These are phyloP conservation scores for Antarctomyces pellizariae DNA, from an alignment of 495 filamentous ascomycete species.

Conservation along the genomic window DNA sequence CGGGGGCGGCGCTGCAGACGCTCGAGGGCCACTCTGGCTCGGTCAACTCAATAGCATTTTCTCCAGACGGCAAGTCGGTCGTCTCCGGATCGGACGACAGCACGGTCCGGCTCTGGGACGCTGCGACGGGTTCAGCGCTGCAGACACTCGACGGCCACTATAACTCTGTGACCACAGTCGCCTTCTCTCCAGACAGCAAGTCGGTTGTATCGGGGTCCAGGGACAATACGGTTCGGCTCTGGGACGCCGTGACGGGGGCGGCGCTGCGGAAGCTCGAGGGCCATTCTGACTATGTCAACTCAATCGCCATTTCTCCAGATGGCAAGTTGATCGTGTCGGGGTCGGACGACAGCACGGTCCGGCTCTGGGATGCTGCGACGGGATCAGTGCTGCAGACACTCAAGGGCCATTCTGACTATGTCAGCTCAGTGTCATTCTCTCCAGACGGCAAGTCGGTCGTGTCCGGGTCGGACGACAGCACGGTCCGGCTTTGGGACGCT, in stretches of 20 bases:
- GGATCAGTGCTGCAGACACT: slow-evolving; percentile 1
- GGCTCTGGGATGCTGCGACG: slow-evolving; percentile 6
- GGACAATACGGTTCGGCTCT: background rate
- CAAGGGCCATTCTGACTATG: background rate
- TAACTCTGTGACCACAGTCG: background rate
- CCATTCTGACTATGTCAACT: background rate
- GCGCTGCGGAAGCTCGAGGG: slow-evolving; percentile 2
- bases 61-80: slow-evolving; percentile 13
- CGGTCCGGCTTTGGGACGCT: slow-evolving; percentile 1
- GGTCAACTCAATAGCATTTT: slow-evolving; percentile 15
- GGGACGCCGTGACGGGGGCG: background rate
- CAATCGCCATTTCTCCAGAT: background rate
- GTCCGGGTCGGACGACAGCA: slow-evolving; percentile 1
- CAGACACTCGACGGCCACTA: slow-evolving; percentile 17
- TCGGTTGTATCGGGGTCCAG: slow-evolving; percentile 7
- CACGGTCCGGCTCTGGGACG: slow-evolving; percentile 10
- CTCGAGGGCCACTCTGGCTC: slow-evolving; percentile 8
- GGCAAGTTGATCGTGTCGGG: slow-evolving; percentile 2
- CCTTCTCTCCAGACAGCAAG: slow-evolving; percentile 3
- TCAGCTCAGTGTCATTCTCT: background rate
- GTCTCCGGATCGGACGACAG: slow-evolving; percentile 5
- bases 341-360: slow-evolving; percentile 1
- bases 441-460: slow-evolving; percentile 3
- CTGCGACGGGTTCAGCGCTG: slow-evolving; percentile 24
- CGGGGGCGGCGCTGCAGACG: slow-evolving; percentile 8